A percentile compares a stretch with the other conserved stretches of the same genome.
Conservation (phyloP, 768 basidiomycete genomes). For the Imleria badia region DNA sequence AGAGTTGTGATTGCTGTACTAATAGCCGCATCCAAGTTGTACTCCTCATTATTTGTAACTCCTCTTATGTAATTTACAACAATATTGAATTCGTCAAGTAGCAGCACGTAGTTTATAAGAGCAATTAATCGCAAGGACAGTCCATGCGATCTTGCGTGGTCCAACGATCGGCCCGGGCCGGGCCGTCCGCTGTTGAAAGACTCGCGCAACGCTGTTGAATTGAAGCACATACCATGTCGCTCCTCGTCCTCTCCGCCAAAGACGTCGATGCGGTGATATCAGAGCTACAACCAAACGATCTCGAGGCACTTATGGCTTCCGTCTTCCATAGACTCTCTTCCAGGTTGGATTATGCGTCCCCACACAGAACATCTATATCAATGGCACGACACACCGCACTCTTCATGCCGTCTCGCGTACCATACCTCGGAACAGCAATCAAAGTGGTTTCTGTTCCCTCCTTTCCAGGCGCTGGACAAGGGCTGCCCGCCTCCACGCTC, state of each 20-base stretch:
- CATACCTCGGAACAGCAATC: constrained; percentile 54
- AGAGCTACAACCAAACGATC: constrained; percentile 42
- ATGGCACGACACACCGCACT: constrained; percentile 59
- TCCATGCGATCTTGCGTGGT: too few relatives aligned
- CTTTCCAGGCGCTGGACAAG: constrained; percentile 39
- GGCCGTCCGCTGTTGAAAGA: too few relatives aligned
- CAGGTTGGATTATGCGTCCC: constrained; percentile 30
- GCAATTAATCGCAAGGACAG: too few relatives aligned
- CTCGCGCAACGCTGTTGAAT: too few relatives aligned
- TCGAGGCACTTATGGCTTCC: constrained; percentile 55
- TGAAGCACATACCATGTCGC: constrained; percentile 36
- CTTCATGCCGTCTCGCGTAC: constrained; percentile 81
- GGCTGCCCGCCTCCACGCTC: constrained; percentile 75
- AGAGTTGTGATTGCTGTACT: too few relatives aligned
- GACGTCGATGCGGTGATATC: constrained; percentile 55
- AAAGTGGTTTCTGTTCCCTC: constrained; percentile 83
- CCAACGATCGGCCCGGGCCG: too few relatives aligned
- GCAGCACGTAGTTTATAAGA: too few relatives aligned
- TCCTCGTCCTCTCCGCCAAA: constrained; percentile 60
- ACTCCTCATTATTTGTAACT: too few relatives aligned
- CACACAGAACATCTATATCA: constrained; percentile 59
- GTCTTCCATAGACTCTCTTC: constrained; percentile 55
- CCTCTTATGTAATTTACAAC: too few relatives aligned
- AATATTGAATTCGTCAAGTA: too few relatives aligned
- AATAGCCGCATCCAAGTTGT: too few relatives aligned